Conservation (phyloP, 2,329 filamentous ascomycete genomes). For the Fusarium humuli region DNA sequence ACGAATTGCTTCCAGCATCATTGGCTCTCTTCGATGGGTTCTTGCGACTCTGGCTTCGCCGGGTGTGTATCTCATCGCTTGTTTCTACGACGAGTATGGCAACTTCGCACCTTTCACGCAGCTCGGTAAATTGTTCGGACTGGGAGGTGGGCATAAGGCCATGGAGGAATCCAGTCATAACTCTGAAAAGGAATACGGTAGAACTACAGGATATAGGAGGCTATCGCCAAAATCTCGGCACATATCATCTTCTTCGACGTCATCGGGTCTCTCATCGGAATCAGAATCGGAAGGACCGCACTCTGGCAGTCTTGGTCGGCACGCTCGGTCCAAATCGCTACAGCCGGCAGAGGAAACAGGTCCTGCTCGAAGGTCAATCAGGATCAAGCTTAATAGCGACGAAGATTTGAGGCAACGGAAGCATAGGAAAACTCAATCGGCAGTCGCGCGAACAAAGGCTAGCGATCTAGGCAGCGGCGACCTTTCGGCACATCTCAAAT, state of each 20-base stretch:
- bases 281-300: conserved; percentile 70
- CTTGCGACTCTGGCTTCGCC: conserved; percentile 83
- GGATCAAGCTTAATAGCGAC: conserved; percentile 89
- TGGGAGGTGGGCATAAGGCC: conserved; percentile 59
- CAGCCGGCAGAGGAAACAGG: conserved; percentile 70
- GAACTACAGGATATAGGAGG: conserved; percentile 46
- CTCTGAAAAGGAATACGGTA: conserved; percentile 48
- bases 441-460: conserved; percentile 57
- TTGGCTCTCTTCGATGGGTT: conserved; percentile 82
- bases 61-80: conserved; percentile 83
- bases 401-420: conserved; percentile 80
- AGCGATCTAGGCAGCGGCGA: conserved; percentile 58
- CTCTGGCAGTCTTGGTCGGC: conserved; percentile 52
- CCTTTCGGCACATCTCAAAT: conserved; percentile 87
- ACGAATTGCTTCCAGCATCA: conserved; percentile 76
- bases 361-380: conserved; percentile 81
- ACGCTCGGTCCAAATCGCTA: conserved; percentile 73
- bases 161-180: conserved; percentile 42
- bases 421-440: conserved; percentile 69
- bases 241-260: conserved; percentile 58
- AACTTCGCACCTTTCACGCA: conserved; percentile 82
- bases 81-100: conserved; percentile 84
- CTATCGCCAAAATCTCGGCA: conserved; percentile 45
- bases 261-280: conserved; percentile 77
- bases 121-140: conserved; percentile 71